A percentile compares a stretch with the other conserved stretches of the same genome.
phyloP scores from a whole-genome alignment of 306 rosid genomes.

The Urtica urens region DNA sequence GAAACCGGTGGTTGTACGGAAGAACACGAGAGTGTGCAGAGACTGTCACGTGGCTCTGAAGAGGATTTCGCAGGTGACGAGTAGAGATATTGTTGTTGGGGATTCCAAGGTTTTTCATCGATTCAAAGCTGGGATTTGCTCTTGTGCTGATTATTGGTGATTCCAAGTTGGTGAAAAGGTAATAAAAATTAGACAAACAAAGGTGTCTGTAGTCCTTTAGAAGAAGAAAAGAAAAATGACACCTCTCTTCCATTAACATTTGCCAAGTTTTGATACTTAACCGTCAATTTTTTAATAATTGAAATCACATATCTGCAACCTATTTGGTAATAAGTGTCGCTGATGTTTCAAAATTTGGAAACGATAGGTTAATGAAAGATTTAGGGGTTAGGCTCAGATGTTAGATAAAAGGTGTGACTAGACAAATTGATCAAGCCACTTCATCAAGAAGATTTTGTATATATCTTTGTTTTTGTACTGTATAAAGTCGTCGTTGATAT shows the following conservation, averaged over 20 bases:
- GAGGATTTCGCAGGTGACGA: constrained; percentile 30
- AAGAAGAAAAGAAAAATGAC: no score
- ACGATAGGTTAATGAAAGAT: no score
- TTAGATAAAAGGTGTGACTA: neutral
- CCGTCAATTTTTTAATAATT: no score
- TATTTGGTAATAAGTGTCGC: no score
- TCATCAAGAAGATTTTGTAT: neutral
- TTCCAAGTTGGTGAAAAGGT: neutral
- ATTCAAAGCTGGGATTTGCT: constrained; percentile 41
- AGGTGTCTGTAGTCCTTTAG: neutral
- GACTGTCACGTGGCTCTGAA: constrained; percentile 37
- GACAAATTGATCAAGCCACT: neutral
- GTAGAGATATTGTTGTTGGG: constrained; percentile 40
- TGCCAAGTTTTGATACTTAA: no score
- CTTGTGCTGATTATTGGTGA: constrained; percentile 53
- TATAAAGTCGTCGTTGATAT: no score
- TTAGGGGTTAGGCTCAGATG: neutral
- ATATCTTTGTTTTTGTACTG: no score
- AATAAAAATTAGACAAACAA: neutral
- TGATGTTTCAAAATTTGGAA: no score
- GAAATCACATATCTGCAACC: no score
- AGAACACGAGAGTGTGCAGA: constrained; percentile 45
- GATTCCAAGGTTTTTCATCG: constrained; percentile 50
- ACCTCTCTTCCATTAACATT: no score
- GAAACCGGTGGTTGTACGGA: constrained; percentile 36